Evolutionary conservation across 2,329 filamentous ascomycete species (phyloP).

Genomic region (Arthroderma uncinatum): DNA sequence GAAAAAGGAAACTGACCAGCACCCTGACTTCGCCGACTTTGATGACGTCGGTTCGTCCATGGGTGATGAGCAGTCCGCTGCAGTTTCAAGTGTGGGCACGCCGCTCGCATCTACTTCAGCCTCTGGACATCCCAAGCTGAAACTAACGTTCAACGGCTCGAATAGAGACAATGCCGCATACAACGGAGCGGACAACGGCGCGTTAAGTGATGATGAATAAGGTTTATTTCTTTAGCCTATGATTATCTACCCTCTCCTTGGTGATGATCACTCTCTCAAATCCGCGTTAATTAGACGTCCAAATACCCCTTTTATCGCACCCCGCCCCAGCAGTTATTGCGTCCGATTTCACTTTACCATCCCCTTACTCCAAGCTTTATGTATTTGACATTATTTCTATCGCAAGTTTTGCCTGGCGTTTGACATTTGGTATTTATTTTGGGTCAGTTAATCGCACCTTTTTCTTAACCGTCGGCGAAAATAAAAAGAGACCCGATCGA

Average conservation of each 20-base stretch:
- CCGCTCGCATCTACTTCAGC: conserved; percentile 49
- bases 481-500: no score
- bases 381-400: no score
- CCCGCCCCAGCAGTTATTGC: no score
- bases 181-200: conserved; percentile 25
- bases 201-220: conserved; percentile 26
- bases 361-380: no score
- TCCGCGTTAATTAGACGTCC: no score
- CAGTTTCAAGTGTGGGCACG: conserved; percentile 43
- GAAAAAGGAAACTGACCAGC: conserved; percentile 42
- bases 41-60: conserved; percentile 40
- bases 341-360: no score
- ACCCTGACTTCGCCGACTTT: conserved; percentile 48
- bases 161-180: conserved; percentile 24
- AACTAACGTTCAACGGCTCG: conserved; percentile 48
- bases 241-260: not conserved
- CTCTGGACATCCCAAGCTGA: conserved; percentile 53
- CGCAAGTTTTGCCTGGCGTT: no score
- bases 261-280: no score
- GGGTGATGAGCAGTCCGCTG: conserved; percentile 41
- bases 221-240: not conserved
- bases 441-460: no score
- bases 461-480: no score
- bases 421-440: no score
- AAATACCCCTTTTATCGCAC: no score